Base-by-base conservation (phyloP, 495 filamentous ascomycete genomes). In the Cladorrhinum samala region DNA sequence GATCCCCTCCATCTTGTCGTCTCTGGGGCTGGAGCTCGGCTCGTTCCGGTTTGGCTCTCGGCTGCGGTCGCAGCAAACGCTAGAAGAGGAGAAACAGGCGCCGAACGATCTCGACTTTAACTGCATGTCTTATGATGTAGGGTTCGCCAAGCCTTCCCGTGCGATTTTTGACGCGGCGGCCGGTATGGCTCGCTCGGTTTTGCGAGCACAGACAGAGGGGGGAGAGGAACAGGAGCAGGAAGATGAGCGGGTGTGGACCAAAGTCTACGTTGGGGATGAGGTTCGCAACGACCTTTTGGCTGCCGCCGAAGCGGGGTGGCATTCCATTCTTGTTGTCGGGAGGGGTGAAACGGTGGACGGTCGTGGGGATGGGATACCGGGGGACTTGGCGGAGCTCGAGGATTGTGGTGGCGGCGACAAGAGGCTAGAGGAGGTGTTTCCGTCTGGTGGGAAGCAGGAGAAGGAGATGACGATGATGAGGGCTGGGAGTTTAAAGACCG, bases 111-210 rank as follows among this genome's bases (percentile, higher is more conserved):
- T 92, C 19, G 79, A 86, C 55, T 80, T 91, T 50, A 71, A 85
- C 1, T 77, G 82, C 20, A 77, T 87, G 40, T 88, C 85, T 51
- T 91, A 90, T 57, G 86, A 91, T 55, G 82, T 83, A 14, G 88
- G 85, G 0, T 67, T 64, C 23, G 79, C 80, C 59, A 93, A 93
- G 66, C 88, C 88, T 1, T 68, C 80, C 58, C 60, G 51, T 5
- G 19, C 67, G 14, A 86, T 91, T 27, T 93, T 87, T 54, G 69
- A 81, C 24, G 78, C 83, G 11, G 86, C 84, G 1, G 72, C 69
- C 52, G 60, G 67, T 1, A 66, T 75, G 55, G 74, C 77, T 24
- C 39, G 27, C n/a, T 39, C 9, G 19, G 11, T 55, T 23, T 23
- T 43, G 23, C 41, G 18, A n/a, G 11, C 4, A n/a, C 19, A 18